Base-by-base conservation (phyloP, 106 monocot species). In the Chionographis japonica region DNA sequence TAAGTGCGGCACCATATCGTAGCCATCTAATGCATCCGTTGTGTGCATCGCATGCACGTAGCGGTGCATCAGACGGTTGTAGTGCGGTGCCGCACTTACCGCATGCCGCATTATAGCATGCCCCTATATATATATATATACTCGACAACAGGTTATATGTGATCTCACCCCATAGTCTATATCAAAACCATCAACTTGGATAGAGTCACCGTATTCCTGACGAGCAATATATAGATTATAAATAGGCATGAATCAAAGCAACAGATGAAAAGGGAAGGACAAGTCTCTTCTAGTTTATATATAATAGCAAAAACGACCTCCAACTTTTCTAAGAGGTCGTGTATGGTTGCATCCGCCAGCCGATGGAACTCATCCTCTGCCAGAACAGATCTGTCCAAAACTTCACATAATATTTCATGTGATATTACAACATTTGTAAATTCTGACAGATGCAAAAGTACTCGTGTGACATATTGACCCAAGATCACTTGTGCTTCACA, bases 101-200 rank as follows among this genome's bases (percentile, higher is more conserved):
- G n/a, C n/a, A n/a, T n/a, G n/a, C n/a, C n/a, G n/a, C n/a, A n/a
- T n/a, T n/a, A n/a, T n/a, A n/a, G n/a, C n/a, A n/a, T n/a, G n/a
- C n/a, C n/a, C n/a, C n/a, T n/a, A 40, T 0, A 56, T 12, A 68
- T 42, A 37, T 6, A 71, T 52, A 70, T 8, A 46, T 2, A 57
- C 6, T 38, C 52, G 38, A 6, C 17, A 52, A 16, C n/a, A 52
- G 27, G 27, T 35, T 66, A 67, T 18, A 61, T 58, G 56, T 52
- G 37, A 56, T 68, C 87, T 83, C n/a, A 93, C 98, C 90, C 98
- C 98, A 72, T 88, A 98, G 61, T 98, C 98, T 73, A 98, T 76
- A 60, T 98, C 98, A 75, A 86, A 90, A 39, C 98, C 98, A 68
- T 98, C 90, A n/a, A 93, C 49, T 68, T 98, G 87, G 17, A 98